Conservation (phyloP, 805 yeast species). For the Metschnikowia gruessii region DNA sequence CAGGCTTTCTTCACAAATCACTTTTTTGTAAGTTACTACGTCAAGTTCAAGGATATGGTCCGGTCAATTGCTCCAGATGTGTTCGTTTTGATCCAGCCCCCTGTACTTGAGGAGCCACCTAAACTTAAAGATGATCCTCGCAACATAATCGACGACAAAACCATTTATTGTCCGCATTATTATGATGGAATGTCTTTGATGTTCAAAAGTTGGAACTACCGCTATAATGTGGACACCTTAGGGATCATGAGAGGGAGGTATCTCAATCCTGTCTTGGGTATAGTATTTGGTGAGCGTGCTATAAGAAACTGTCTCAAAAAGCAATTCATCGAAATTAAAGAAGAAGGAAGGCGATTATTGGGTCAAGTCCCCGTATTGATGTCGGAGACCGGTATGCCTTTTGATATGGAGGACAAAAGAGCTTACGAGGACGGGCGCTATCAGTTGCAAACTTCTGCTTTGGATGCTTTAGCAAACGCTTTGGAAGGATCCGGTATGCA, state of each 20-base stretch:
- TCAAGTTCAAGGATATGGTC: constrained; percentile 46
- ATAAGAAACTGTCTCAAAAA: constrained; percentile 68
- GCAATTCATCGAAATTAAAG: constrained; percentile 65
- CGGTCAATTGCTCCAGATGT: constrained; percentile 43
- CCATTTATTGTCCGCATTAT: constrained; percentile 83
- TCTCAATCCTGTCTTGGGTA: constrained; percentile 64
- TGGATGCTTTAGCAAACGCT: constrained; percentile 79
- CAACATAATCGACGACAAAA: constrained; percentile 54
- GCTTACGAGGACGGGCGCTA: constrained; percentile 69
- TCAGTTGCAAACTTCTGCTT: constrained; percentile 70
- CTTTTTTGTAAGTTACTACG: constrained; percentile 63
- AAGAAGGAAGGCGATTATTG: constrained; percentile 58
- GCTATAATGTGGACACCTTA: constrained; percentile 81
- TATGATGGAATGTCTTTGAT: constrained; percentile 93
- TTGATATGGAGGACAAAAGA: constrained; percentile 81
- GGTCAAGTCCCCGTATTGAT: constrained; percentile 77
- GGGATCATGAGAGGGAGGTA: constrained; percentile 83
- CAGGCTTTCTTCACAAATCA: constrained; percentile 59
- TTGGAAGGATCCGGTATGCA: constrained; percentile 70
- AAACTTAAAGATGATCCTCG: constrained; percentile 46
- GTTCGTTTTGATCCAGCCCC: constrained; percentile 72
- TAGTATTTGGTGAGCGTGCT: constrained; percentile 78
- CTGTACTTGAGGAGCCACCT: constrained; percentile 79
- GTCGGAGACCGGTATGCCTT: constrained; percentile 97
- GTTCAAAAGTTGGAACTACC: constrained; percentile 85